Percentiles rank a stretch among this genome's conserved stretches.
Conservation (phyloP, 192 early-diverging fungal genomes). For the Entomortierella beljakovae region DNA sequence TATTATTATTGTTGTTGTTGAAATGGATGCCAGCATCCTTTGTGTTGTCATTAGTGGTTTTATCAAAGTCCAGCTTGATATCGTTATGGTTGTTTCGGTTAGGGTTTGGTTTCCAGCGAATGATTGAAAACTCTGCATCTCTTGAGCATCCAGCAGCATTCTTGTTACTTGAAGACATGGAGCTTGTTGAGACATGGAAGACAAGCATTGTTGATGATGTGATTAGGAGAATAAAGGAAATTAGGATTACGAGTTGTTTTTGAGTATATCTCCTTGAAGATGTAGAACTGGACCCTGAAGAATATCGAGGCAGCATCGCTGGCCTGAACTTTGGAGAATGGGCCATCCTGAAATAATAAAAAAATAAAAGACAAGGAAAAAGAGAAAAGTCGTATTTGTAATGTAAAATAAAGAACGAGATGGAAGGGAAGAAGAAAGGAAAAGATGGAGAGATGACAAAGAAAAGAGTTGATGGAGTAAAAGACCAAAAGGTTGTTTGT, state of each 20-base stretch:
- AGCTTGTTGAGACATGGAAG: constrained; percentile 26
- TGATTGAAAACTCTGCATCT: constrained; percentile 43
- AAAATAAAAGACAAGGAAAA: background rate
- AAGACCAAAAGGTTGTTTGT: no score
- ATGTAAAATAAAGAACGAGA: background rate
- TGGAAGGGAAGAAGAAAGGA: background rate
- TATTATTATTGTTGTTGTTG: constrained; percentile 15
- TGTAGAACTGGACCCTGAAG: background rate
- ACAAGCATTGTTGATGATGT: constrained; percentile 46
- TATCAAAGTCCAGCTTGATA: background rate
- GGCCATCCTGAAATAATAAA: constrained; percentile 11
- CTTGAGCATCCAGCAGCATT: constrained; percentile 20
- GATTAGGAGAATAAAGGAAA: constrained; percentile 32
- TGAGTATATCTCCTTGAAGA: constrained; percentile 19
- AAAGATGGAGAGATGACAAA: constrained; percentile 1
- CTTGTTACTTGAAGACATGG: constrained; percentile 2
- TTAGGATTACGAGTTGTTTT: constrained; percentile 31
- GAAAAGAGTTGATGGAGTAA: no score
- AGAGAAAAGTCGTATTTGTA: no score
- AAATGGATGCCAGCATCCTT: constrained; percentile 26
- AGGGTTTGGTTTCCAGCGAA: constrained; percentile 29
- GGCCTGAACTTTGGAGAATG: constrained; percentile 47
- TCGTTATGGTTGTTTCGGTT: constrained; percentile 11
- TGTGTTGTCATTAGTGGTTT: background rate
- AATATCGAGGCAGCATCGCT: constrained; percentile 18